Conservation (phyloP, 129 eudicot species). For the Daucus carota region DNA sequence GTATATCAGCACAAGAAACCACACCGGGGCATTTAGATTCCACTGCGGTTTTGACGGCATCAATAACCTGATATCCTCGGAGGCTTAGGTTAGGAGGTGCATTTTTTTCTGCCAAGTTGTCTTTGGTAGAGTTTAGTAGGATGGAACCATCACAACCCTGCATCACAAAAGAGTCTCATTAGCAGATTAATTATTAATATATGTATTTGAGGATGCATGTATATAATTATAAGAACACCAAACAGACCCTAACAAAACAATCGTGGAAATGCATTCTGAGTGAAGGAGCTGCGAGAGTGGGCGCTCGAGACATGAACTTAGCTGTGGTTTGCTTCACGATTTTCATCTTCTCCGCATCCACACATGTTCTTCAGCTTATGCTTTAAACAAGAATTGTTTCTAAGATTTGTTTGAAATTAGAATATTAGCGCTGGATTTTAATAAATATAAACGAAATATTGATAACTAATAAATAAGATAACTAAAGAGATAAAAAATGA, state of each 20-base stretch:
- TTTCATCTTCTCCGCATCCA: no score
- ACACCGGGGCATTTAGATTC: conserved; percentile 21
- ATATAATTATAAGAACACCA: no score
- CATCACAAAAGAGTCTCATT: neutral
- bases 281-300: conserved; percentile 57
- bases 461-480: no score
- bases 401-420: no score
- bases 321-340: conserved; percentile 33
- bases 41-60: conserved; percentile 17
- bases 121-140: conserved; percentile 15
- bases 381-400: no score
- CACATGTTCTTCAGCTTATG: no score
- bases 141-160: conserved; percentile 33
- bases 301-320: conserved; percentile 31
- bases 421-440: no score
- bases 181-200: no score
- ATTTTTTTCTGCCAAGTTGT: conserved; percentile 16
- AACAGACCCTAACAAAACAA: conserved; percentile 64
- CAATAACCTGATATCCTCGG: conserved; percentile 20
- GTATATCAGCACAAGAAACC: conserved; percentile 32
- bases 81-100: conserved; percentile 12
- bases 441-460: no score
- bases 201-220: neutral
- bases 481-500: no score
- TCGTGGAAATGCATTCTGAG: conserved; percentile 79